phyloP scores from a whole-genome alignment of 2,329 filamentous ascomycete genomes.

The Fusarium sterilihyphosum region DNA sequence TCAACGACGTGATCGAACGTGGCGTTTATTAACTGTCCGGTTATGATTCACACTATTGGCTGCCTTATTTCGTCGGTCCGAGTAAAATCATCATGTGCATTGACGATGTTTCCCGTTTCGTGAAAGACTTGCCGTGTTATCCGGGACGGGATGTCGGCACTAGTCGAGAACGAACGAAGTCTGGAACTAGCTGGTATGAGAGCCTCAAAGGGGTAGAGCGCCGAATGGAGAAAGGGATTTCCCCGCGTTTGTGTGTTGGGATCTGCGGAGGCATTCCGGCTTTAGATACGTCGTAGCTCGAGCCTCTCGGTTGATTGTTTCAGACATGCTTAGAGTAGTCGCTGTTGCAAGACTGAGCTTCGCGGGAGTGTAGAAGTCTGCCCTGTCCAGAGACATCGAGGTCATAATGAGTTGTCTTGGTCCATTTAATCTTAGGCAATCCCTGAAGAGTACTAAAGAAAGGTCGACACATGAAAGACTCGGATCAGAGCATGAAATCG shows the following conservation, averaged over 20 bases:
- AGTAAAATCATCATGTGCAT: neutral
- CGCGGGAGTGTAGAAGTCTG: neutral
- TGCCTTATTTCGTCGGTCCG: neutral
- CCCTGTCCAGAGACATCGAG: accelerated
- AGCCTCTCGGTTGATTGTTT: neutral
- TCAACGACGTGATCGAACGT: neutral
- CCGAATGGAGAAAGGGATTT: neutral
- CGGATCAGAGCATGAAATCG: neutral
- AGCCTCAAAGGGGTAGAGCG: neutral
- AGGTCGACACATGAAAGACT: accelerated
- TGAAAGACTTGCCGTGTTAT: neutral
- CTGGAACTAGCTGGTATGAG: neutral
- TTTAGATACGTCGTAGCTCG: neutral
- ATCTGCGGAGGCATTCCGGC: neutral
- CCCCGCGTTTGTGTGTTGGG: neutral
- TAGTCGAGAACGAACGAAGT: neutral
- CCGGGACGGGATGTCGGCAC: neutral
- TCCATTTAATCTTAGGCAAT: accelerated
- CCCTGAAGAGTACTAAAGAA: neutral
- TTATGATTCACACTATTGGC: neutral
- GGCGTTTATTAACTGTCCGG: neutral
- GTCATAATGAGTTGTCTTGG: accelerated
- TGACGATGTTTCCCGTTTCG: neutral
- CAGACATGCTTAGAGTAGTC: neutral
- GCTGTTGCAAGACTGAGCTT: no score